Evolutionary conservation across 1,139 yeast genomes (phyloP), one percentile per base, ranked within the genome.

Genomic region (Saccharomyces hybrid): DNA sequence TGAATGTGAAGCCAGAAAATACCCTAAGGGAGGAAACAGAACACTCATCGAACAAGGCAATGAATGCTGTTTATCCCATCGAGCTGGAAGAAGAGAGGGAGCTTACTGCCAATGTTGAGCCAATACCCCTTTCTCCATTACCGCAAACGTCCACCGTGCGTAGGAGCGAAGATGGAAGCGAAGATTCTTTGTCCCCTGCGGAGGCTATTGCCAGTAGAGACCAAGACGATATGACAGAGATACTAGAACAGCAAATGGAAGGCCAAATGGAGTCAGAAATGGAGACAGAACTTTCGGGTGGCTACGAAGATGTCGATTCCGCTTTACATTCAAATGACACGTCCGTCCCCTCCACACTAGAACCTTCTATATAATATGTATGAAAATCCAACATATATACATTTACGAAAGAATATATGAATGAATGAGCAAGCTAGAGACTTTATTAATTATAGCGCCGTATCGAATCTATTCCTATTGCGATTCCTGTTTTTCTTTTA

Each of bases 201-300:
- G 61, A 59, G 6, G 56, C 56, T 25, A 54, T 60, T 11, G 50
- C 52, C 16, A 46, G 52, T 5, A 52, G 58, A 46, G 60, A 60
- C n/a, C 56, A 58, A 29, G 47, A 52, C 46, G 60, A 55, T 9
- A 14, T 8, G 2, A 42, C 55, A 9, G 55, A 53, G n/a, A 34
- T 38, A 11, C 27, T 51, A 31, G 61, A 59, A 46, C 54, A 57
- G 32, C 49, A 52, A 16, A 16, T 59, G 38, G 62, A 60, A 29
- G 54, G 53, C 3, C 47, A 47, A 41, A 53, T 52, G 8, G 60
- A 57, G 41, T 44, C 34, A 14, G 50, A 48, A 31, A 54, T 57
- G 57, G 50, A 54, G 46, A 28, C 38, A 4, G 50, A 54, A n/a
- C 44, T 55, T 9, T 19, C 52, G 3, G 50, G 46, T n/a, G 52